Base-by-base conservation (phyloP, 2,329 filamentous ascomycete genomes). In the Plectosphaerella plurivora region DNA sequence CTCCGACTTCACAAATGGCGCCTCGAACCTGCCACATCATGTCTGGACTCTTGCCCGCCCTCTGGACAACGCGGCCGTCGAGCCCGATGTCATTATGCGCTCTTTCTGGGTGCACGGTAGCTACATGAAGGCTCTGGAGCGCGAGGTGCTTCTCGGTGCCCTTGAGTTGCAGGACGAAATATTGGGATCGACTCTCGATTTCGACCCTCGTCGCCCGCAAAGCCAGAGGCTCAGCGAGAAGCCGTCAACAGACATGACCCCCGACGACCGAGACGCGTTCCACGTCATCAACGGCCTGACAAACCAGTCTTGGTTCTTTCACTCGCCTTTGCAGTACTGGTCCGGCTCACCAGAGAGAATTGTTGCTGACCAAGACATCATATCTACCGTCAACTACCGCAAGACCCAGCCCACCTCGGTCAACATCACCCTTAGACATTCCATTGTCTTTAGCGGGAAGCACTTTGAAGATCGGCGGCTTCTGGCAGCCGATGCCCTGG, bases 321-420 rank as follows among this genome's bases (percentile, higher is more conserved):
- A 92, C 61, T 92, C 89, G n/a, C 88, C 89, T 1, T 70, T 93
- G 51, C 84, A 90, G 67, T 92, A 91, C 67, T 93, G 89, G 89
- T 79, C 83, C 54, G 88, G 85, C 63, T 88, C 77, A n/a, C 63
- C 72, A 6, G 75, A 80, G 1, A 69, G 68, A 7, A 80, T 93
- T 48, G 65, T 78, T 24, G 65, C 68, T 15, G 89, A 93, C 60
- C 51, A 65, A 0, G 77, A 91, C 62, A 77, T 91, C 12, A 65
- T 91, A 3, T 66, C 69, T 1, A 92, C 89, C 1, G 84, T 92
- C 61, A 91, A 92, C 59, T 70, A 79, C 50, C 79, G 73, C 55
- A 82, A 83, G 51, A 77, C 73, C 1, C 79, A 80, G 55, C 78
- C 80, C 2, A 88, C 88, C 0, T 82, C 81, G 1, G 81, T 89